Percentiles rank a stretch among this genome's conserved stretches.
Conservation (phyloP, 306 rosid species). For the Dalbergia oliveri region DNA sequence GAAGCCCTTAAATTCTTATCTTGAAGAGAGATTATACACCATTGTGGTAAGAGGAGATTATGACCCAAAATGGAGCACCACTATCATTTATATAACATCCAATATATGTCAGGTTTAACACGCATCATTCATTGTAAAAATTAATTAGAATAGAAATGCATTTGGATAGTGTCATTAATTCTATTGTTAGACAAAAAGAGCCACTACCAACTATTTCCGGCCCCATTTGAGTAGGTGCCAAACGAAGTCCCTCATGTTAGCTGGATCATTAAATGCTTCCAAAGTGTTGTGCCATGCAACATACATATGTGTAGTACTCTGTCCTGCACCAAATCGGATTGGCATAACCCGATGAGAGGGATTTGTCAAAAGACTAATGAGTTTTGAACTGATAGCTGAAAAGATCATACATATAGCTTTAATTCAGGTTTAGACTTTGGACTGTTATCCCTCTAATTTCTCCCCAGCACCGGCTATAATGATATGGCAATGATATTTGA, state of each 20-base stretch:
- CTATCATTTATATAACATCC: conserved; percentile 4
- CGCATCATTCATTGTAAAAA: conserved; percentile 37
- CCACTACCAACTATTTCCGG: conserved; percentile 35
- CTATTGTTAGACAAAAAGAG: background rate
- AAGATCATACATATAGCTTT: background rate
- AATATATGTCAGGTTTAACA: conserved; percentile 17
- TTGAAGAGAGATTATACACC: background rate
- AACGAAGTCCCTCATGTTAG: conserved; percentile 19
- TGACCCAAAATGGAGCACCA: conserved; percentile 24
- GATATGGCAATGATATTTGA: too few species aligned
- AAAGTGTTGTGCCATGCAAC: background rate
- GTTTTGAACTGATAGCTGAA: background rate
- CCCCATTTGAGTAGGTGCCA: conserved; percentile 2
- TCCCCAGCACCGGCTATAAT: too few species aligned
- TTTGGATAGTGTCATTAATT: conserved; percentile 5
- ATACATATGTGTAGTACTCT: background rate
- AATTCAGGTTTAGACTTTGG: background rate
- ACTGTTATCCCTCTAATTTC: too few species aligned
- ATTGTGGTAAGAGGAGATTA: background rate
- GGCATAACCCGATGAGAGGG: background rate
- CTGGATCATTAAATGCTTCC: background rate
- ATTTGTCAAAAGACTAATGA: background rate
- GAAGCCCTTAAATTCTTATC: background rate
- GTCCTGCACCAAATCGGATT: background rate
- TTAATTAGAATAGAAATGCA: conserved; percentile 33